Base-by-base conservation (phyloP, 768 basidiomycete species). In the Trametes cinnabarina region DNA sequence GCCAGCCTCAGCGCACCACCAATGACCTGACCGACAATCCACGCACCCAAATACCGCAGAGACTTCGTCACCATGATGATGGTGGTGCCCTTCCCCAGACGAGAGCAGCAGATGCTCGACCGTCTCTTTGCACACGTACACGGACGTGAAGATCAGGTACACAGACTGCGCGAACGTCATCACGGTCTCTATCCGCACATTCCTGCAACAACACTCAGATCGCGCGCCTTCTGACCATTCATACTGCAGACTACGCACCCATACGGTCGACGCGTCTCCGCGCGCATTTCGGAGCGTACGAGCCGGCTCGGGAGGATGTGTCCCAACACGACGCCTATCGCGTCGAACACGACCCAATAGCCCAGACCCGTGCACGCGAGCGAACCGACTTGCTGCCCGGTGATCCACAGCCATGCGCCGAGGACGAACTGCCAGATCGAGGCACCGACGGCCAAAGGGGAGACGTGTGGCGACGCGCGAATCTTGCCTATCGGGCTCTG, bases 101-200 rank as follows among this genome's bases (percentile, higher is more conserved):
- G 86, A 85, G 41, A 98, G 77, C 15, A 99, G 70, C 39, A 97
- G 72, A 73, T 96, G 94, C 73, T 99, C 96, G 4, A 98, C 79
- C 0, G 94, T 90, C 78, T 99, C 97, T 68, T 99, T 98, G 66
- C 93, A 94, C 17, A 98, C 89, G 74, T 98, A 99, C 2, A 98
- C 88, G 0, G 92, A 86, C 0, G 94, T 85, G 69, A 98, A 99
- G 77, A 96, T 85, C 55, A 99, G 78, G 72, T 97, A 98, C 12
- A 99, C 90, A 10, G 86, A 84, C 66, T 98, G 96, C 0, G 92
- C 85, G 65, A 98, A 99, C 70, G 92, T 76, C 53, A 86, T 69
- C 3, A 90, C 81, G 0, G 88, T 88, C 64, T 84, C 84, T 37
- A 87, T 66, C 1, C 91, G 85, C 4, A 82, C 81, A 57, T 82